Evolutionary conservation across 1,284 basidiomycete species (phyloP).

Genomic region (Leccinum pachyderme): DNA sequence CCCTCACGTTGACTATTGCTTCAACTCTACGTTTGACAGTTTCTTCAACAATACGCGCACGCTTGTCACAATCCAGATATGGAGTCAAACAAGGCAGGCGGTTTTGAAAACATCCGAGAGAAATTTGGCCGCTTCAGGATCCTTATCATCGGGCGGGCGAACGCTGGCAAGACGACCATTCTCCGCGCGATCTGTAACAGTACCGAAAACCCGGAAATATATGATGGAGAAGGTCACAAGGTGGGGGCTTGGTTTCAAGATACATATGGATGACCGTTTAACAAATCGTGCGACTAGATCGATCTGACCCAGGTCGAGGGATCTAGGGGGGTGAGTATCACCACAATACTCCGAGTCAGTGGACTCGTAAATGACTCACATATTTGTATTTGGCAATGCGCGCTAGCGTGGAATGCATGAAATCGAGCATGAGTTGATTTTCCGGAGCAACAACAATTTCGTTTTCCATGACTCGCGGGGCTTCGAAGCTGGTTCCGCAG

Average conservation of each 20-base stretch:
- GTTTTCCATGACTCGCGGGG: neutral
- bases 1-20: neutral
- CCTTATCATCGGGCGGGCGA: neutral
- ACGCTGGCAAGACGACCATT: neutral
- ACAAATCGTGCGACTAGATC: neutral
- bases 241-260: neutral
- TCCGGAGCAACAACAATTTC: neutral
- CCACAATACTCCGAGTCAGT: too few relatives aligned
- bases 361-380: neutral
- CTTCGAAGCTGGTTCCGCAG: neutral
- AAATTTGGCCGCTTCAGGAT: neutral
- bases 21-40: neutral
- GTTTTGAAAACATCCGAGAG: too few relatives aligned
- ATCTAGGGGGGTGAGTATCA: neutral
- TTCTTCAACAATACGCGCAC: neutral
- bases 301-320: neutral
- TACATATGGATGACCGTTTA: neutral
- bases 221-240: neutral
- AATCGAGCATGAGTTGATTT: neutral
- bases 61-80: neutral
- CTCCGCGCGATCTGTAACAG: neutral
- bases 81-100: neutral
- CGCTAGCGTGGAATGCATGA: neutral
- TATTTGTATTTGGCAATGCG: neutral
- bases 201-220: neutral